Conservation (phyloP, 176 grass and related monocot genomes). For the Cymbopogon citratus region DNA sequence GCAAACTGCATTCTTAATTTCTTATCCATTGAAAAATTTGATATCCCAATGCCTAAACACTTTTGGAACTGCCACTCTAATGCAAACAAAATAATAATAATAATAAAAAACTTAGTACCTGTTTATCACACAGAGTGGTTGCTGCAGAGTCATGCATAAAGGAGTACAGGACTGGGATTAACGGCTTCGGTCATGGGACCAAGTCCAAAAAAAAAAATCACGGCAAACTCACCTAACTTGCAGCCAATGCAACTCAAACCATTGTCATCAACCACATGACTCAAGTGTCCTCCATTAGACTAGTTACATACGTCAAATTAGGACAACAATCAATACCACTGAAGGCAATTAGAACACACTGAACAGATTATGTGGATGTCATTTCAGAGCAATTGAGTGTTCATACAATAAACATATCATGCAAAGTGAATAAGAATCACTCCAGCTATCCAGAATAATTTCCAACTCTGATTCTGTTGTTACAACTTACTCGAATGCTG, state of each 20-base stretch:
- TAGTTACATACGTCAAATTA: background rate
- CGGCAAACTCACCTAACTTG: background rate
- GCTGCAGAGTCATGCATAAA: background rate
- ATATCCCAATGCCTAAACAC: background rate
- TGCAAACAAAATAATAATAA: too few species aligned
- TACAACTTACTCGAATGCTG: background rate
- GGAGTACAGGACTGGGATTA: background rate
- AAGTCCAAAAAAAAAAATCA: background rate
- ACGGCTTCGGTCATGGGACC: background rate
- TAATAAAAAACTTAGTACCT: background rate
- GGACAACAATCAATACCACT: background rate
- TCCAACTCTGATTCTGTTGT: background rate
- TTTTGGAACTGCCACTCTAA: background rate
- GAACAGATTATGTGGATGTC: background rate
- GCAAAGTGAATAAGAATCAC: background rate
- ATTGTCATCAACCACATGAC: background rate
- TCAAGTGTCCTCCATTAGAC: background rate
- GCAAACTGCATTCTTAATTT: background rate
- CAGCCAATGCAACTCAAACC: background rate
- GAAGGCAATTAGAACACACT: background rate
- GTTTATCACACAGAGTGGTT: background rate
- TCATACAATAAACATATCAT: background rate
- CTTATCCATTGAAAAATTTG: background rate
- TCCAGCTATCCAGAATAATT: background rate
- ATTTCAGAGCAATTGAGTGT: background rate